Evolutionary conservation across 108 stramenopile genomes (phyloP).

Genomic region (Chaetoceros tenuissimus): DNA sequence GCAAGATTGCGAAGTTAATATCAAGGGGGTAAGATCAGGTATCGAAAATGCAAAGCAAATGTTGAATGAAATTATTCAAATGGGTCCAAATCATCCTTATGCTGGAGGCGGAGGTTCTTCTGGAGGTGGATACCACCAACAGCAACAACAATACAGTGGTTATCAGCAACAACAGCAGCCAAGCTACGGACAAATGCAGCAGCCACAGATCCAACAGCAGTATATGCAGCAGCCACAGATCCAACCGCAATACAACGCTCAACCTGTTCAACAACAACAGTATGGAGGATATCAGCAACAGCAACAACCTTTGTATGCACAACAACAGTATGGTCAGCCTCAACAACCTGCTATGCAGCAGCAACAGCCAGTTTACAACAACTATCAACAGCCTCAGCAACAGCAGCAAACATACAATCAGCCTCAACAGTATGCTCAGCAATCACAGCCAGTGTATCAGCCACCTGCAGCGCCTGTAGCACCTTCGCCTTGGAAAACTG

Average conservation of each 20-base stretch:
- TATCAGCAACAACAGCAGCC: constrained; percentile 32
- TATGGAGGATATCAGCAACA: constrained; percentile 21
- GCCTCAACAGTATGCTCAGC: constrained; percentile 1
- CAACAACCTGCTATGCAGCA: constrained; percentile 19
- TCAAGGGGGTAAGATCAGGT: constrained; percentile 63
- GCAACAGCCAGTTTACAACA: constrained; percentile 11
- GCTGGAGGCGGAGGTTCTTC: constrained; percentile 55
- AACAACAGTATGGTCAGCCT: constrained; percentile 34
- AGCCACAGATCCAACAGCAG: constrained; percentile 33
- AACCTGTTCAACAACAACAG: constrained; percentile 17
- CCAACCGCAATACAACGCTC: constrained; percentile 4
- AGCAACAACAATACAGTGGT: constrained; percentile 20
- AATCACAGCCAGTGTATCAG: not conserved
- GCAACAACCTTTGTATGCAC: constrained; percentile 21
- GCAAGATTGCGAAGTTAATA: constrained; percentile 68
- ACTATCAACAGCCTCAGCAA: not conserved
- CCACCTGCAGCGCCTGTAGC: constrained; percentile 10
- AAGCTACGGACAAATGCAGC: constrained; percentile 29
- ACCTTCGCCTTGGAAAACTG: constrained; percentile 52
- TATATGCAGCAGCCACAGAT: constrained; percentile 15
- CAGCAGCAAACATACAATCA: not conserved
- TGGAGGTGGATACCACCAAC: constrained; percentile 25
- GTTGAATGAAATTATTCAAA: constrained; percentile 78
- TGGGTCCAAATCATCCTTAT: constrained; percentile 81
- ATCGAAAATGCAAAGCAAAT: constrained; percentile 80